A percentile compares a stretch with the other conserved stretches of the same genome.
Evolutionary conservation across 2,329 filamentous ascomycete genomes (phyloP).

Genomic region (Esteya vermicola): DNA sequence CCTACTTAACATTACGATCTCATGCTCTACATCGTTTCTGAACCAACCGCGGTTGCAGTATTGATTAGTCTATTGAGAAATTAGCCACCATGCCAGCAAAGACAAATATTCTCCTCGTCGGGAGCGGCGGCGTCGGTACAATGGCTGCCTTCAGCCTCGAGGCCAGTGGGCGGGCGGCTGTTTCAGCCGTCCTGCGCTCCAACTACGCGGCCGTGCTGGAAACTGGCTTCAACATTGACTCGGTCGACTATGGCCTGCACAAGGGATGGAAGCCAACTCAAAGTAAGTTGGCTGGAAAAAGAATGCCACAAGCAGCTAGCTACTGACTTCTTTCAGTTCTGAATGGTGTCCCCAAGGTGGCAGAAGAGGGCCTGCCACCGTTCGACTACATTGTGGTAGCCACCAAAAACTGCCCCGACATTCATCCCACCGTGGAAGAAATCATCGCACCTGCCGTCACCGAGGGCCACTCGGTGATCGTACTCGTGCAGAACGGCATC

Average conservation of each 20-base stretch:
- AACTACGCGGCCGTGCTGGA: slow-evolving; percentile 2
- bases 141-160: slow-evolving; percentile 1
- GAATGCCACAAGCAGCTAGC: not conserved
- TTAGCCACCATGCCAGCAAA: not conserved
- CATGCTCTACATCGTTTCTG: too few species aligned
- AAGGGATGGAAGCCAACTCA: not conserved
- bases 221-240: slow-evolving; percentile 1
- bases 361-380: not conserved
- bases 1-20: too few species aligned
- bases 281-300: not conserved
- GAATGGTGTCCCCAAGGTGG: not conserved
- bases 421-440: not conserved
- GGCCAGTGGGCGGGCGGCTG: not conserved
- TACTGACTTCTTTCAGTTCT: not conserved
- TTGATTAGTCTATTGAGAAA: too few species aligned
- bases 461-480: not conserved
- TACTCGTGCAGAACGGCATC: slow-evolving; percentile 5
- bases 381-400: slow-evolving; percentile 3
- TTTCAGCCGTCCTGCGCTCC: slow-evolving; percentile 1
- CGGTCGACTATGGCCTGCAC: not conserved
- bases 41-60: too few species aligned
- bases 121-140: slow-evolving; percentile 1
- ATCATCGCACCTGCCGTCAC: not conserved
- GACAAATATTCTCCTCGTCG: slow-evolving; percentile 1
- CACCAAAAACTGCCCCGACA: slow-evolving; percentile 2